Conservation (phyloP, 768 basidiomycete species). For the Mycena albidolilacea region DNA sequence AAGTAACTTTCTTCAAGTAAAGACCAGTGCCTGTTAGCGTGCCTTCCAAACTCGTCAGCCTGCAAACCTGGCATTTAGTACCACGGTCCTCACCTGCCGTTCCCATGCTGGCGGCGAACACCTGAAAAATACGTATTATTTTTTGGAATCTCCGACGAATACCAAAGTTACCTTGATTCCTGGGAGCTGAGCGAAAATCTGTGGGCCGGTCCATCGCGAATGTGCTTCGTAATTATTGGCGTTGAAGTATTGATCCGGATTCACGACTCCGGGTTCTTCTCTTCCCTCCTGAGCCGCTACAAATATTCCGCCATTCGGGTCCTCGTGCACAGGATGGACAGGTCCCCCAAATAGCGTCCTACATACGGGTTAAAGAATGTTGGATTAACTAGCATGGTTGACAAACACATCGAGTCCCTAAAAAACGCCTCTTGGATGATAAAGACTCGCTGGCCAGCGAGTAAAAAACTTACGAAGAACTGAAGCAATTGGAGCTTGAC, state of each 20-base stretch:
- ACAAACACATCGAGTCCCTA: slow-evolving; percentile 12
- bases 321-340: neutral
- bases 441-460: too few species aligned
- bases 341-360: neutral
- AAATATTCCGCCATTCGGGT: neutral
- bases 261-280: neutral
- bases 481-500: slow-evolving; percentile 2
- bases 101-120: neutral
- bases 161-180: neutral
- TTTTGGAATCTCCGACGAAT: neutral
- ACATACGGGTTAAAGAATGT: neutral
- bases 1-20: neutral
- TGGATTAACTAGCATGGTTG: neutral
- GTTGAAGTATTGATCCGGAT: slow-evolving; percentile 13
- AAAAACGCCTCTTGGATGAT: neutral
- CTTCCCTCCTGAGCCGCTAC: neutral
- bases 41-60: neutral
- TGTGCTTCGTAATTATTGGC: neutral
- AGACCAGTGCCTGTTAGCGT: slow-evolving; percentile 1
- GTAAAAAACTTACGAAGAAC: neutral
- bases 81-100: neutral
- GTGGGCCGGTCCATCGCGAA: neutral
- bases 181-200: slow-evolving; percentile 7
- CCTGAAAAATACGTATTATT: neutral
- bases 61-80: neutral